Base-by-base conservation (phyloP, 176 grass and related monocot genomes). In the Lolium perenne region DNA sequence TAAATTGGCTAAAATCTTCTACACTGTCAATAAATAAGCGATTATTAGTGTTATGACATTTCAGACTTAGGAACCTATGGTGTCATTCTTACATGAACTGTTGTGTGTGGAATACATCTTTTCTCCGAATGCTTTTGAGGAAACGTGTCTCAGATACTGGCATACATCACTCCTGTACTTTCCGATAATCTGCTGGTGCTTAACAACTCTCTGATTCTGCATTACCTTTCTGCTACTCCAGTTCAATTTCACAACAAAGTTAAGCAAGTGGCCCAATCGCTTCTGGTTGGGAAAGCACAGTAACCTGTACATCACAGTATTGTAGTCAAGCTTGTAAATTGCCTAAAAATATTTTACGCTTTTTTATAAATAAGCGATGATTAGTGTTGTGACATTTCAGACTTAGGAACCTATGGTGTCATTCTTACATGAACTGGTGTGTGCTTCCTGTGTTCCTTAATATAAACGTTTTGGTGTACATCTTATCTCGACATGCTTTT, bases 1-100 rank as follows among this genome's bases (percentile, higher is more conserved):
- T 64, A 64, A 32, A 62, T 64, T 82, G 17, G 17, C 0, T 56
- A 15, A 18, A 14, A 63, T 71, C 0, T 18, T 1, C 72, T 41
- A 47, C 16, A 4, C 61, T 63, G 40, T 71, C 16, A 5, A 6
- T 20, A 23, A 9, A 86, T 71, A 43, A 83, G 21, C 55, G 40
- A 20, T 18, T 21, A 83, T 48, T 26, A 46, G 10, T 60, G 38
- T 73, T 74, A n/a, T 60, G 55, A 74, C 38, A 73, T 47, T 61
- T 66, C 60, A 64, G 16, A 29, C 60, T 8, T 23, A 16, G 23
- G 16, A 64, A 32, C 9, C 43, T 65, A 50, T 32, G 25, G 16
- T 73, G 26, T 62, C 23, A 38, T 74, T n/a, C 55, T 21, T 74
- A 21, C 22, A 26, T 83, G 81, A 21, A 75, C 16, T 49, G 23